phyloP scores from a whole-genome alignment of 768 basidiomycete genomes.

The Russula earlei region DNA sequence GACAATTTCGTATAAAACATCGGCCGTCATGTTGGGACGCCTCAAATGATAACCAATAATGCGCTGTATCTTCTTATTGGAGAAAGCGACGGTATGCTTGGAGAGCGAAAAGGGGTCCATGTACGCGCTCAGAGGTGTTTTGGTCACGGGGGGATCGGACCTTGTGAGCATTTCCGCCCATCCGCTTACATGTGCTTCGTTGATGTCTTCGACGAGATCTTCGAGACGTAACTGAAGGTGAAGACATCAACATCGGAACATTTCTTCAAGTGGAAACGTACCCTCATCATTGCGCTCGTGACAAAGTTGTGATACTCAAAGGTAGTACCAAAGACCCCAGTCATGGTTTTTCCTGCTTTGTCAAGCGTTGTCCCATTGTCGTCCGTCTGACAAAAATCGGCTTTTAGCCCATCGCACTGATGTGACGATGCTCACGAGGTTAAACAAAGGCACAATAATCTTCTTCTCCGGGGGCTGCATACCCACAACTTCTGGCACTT shows the following conservation, averaged over 20 bases:
- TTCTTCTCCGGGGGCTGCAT: constrained; percentile 47
- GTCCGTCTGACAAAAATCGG: constrained; percentile 43
- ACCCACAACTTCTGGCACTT: constrained; percentile 53
- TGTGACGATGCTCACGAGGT: constrained; percentile 42
- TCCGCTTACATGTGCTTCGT: constrained; percentile 70
- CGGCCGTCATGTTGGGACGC: constrained; percentile 52
- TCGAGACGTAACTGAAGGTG: constrained; percentile 47
- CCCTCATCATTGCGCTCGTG: constrained; percentile 60
- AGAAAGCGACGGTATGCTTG: constrained; percentile 60
- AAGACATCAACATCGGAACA: constrained; percentile 3
- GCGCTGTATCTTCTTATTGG: constrained; percentile 63
- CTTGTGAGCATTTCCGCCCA: constrained; percentile 76
- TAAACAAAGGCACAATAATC: constrained; percentile 70
- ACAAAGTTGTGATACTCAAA: constrained; percentile 74
- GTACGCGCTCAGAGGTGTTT: constrained; percentile 68
- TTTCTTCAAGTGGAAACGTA: constrained; percentile 21
- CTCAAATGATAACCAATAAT: constrained; percentile 61
- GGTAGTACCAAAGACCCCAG: constrained; percentile 66
- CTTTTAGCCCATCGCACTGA: constrained; percentile 1
- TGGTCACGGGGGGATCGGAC: constrained; percentile 61
- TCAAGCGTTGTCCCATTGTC: constrained; percentile 63
- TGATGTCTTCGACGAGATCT: constrained; percentile 72
- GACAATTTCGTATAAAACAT: constrained; percentile 57
- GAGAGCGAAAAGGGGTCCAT: constrained; percentile 66
- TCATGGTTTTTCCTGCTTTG: constrained; percentile 55